Evolutionary conservation across 176 grass and related monocot species (phyloP), one percentile per base, ranked within the genome.

Genomic region (Rhynchospora breviuscula): DNA sequence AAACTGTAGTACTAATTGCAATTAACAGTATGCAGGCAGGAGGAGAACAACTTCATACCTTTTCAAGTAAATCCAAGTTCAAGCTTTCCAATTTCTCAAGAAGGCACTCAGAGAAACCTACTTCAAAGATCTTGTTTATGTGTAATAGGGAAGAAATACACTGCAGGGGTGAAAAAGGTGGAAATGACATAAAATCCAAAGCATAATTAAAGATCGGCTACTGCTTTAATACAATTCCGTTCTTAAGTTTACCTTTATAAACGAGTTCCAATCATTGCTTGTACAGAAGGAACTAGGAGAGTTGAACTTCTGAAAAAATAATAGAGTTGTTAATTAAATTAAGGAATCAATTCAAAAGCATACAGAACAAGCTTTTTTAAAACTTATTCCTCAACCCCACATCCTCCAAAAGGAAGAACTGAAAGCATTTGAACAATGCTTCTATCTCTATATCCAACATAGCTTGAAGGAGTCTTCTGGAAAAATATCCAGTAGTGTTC

Each of bases 121-220:
- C 87, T 91, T 98, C 90, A 61, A 98, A 91, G 72, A 94, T 94
- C 85, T 98, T 92, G 79, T 94, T 94, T 94, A 98, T 89, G 85
- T 94, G 92, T 72, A 98, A 75, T 26, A 98, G 83, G 71, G 95
- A 89, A 87, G 92, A 98, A 84, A 94, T 87, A 80, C 92, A 93
- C 95, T 98, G 86, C 84, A 86, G 65, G 19, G 53, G 84, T 12
- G n/a, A 77, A 77, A 60, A 53, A 73, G 49, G 1, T 47, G 31
- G 82, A 72, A 49, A 53, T 35, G 44, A 60, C 12, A 49, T 44
- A 60, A 57, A 84, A 64, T 51, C 33, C 19, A 61, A 77, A 54
- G 22, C 54, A 23, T 77, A 77, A 77, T 74, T 67, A 58, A 22
- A 79, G 54, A 45, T 68, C 29, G 78, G 56, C 61, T 51, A 81